Conservation (phyloP, 768 basidiomycete species). For the Pisolithus sp. region DNA sequence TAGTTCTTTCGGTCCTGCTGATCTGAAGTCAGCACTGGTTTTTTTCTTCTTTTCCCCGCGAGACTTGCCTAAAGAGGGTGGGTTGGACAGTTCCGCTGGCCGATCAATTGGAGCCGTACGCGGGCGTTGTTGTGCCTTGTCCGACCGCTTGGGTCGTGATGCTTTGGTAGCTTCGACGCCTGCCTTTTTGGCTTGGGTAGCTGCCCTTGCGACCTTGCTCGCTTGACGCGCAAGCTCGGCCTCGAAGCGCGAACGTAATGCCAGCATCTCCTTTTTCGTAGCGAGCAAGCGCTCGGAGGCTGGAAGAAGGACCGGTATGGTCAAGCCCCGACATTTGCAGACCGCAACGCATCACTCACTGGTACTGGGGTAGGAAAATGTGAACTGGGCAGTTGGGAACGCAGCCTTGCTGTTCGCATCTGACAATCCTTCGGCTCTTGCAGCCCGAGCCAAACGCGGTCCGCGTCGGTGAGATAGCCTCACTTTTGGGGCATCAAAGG, state of each 20-base stretch:
- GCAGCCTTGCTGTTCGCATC: constrained; percentile 18
- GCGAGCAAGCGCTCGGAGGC: constrained; percentile 67
- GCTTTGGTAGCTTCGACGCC: constrained; percentile 33
- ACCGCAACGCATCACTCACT: constrained; percentile 52
- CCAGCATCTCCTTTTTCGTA: constrained; percentile 62
- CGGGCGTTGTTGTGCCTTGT: constrained; percentile 34
- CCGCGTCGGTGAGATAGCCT: constrained; percentile 51
- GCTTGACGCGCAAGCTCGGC: constrained; percentile 68
- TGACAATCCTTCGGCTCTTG: constrained; percentile 16
- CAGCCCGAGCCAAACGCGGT: constrained; percentile 45
- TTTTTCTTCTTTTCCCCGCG: constrained; percentile 82
- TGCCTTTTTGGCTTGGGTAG: constrained; percentile 47
- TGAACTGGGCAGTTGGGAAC: constrained; percentile 51
- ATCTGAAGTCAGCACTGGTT: constrained; percentile 85
- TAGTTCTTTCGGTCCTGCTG: constrained; percentile 95
- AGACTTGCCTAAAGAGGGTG: constrained; percentile 23
- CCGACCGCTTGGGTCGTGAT: constrained; percentile 32
- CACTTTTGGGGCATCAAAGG: constrained; percentile 29
- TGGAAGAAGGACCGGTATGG: constrained; percentile 30
- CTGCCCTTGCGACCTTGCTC: constrained; percentile 43
- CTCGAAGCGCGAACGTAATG: constrained; percentile 64
- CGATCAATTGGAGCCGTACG: constrained; percentile 28
- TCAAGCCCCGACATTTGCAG: constrained; percentile 21
- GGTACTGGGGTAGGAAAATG: constrained; percentile 54
- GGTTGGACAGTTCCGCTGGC: constrained; percentile 34